phyloP scores from a whole-genome alignment of 2,329 filamentous ascomycete species.

The Pseudopyrenochaeta lycopersici region DNA sequence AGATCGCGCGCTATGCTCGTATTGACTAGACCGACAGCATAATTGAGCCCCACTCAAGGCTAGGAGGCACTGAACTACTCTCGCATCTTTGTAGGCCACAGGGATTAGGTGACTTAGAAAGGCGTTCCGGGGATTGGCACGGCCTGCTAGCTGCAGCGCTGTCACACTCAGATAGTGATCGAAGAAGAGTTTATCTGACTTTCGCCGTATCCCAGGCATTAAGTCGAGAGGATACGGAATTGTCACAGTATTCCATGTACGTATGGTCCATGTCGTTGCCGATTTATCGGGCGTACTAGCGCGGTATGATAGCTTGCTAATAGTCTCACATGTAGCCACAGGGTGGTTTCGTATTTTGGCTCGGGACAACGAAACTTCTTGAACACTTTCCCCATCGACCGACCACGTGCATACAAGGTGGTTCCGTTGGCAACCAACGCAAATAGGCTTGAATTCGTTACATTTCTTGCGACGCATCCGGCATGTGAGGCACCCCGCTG shows the following conservation, averaged over 20 bases:
- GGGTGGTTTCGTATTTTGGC: not conserved
- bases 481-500: slow-evolving; percentile 6
- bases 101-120: slow-evolving; percentile 8
- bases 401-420: slow-evolving; percentile 9
- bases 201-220: slow-evolving; percentile 2
- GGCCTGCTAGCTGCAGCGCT: slow-evolving; percentile 1
- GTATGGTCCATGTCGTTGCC: not conserved
- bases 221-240: not conserved
- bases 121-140: not conserved
- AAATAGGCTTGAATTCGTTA: not conserved
- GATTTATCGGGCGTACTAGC: not conserved
- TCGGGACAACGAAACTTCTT: not conserved
- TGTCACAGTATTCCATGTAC: not conserved
- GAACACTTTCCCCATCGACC: not conserved
- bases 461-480: not conserved
- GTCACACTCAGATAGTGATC: slow-evolving; percentile 8
- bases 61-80: not conserved
- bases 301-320: not conserved
- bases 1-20: slow-evolving; percentile 6
- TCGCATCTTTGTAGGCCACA: slow-evolving; percentile 4
- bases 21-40: not conserved
- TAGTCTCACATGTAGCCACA: not conserved
- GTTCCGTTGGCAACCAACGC: slow-evolving; percentile 3
- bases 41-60: slow-evolving; percentile 9
- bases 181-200: slow-evolving; percentile 4